Evolutionary conservation across 345 rosid genomes (phyloP).

Genomic region (Physaria fendleri): DNA sequence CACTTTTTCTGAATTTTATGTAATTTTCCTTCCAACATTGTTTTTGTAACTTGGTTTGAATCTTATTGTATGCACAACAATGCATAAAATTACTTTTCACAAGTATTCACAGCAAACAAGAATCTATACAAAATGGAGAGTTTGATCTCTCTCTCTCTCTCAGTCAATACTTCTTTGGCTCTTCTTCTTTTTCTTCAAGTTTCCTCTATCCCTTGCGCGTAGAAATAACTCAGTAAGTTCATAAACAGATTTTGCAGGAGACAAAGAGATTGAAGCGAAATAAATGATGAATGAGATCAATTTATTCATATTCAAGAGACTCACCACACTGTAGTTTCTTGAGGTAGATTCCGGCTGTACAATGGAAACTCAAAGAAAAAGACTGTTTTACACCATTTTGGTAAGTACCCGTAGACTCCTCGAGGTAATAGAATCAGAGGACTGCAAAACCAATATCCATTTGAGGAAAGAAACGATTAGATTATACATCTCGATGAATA

Average conservation of each 20-base stretch:
- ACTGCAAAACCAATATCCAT: slow-evolving; percentile 45
- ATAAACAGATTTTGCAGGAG: neutral
- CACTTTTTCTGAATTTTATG: neutral
- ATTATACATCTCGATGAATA: neutral
- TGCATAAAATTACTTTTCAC: slow-evolving; percentile 9
- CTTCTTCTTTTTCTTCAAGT: slow-evolving; percentile 22
- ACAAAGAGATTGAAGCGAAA: neutral
- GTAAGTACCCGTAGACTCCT: slow-evolving; percentile 53
- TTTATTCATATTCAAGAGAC: slow-evolving; percentile 13
- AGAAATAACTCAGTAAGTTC: neutral
- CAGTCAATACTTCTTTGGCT: slow-evolving; percentile 15
- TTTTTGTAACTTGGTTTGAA: slow-evolving; percentile 4
- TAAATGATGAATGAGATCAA: neutral
- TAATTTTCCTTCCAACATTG: neutral
- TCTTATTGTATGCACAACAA: slow-evolving; percentile 14
- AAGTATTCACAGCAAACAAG: neutral
- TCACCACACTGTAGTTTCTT: slow-evolving; percentile 60
- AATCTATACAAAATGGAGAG: slow-evolving; percentile 18
- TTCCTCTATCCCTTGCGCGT: slow-evolving; percentile 28
- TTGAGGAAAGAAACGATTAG: neutral
- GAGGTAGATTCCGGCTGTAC: slow-evolving; percentile 67
- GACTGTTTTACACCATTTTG: slow-evolving; percentile 60
- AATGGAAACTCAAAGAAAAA: slow-evolving; percentile 74
- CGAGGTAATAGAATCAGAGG: slow-evolving; percentile 73
- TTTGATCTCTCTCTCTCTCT: slow-evolving; percentile 9